Base-by-base conservation (phyloP, 768 basidiomycete genomes). In the Lyophyllum semitale region DNA sequence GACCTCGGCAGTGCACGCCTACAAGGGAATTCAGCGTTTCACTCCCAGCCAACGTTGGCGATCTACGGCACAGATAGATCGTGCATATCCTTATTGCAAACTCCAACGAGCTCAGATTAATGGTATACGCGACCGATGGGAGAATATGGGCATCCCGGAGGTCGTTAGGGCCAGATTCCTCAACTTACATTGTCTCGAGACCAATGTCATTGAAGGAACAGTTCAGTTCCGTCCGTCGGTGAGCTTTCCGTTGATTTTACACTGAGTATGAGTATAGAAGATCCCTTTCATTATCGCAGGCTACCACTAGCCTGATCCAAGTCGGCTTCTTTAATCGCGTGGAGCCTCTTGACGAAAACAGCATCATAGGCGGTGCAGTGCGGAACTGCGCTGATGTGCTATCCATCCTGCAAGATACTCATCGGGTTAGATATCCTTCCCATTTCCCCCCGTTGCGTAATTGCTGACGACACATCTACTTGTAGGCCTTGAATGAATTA, bases 331-430 rank as follows among this genome's bases (percentile, higher is more conserved):
- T 57, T 26, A 27, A 58, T 33, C 48, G 55, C 41, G 46, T 20
- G 22, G 55, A 51, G 22, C 52, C 42, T 12, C 4, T 43, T 17
- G 43, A 30, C 18, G 33, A 11, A 45, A 22, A 26, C n/a, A 50
- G 33, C 4, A 9, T 22, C n/a, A 42, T 54, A 40, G 43, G 53
- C 22, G 59, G 62, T 8, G 53, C 47, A 18, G 62, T 60, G n/a
- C 50, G 53, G 26, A 38, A 51, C 46, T 30, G 41, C 18, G 29
- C 47, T n/a, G 51, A 58, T 42, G 62, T 53, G 15, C 26, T 60
- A n/a, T 45, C 40, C n/a, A 63, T 60, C 20, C 50, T 63, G 4
- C 62, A 51, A 22, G 62, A 63, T 50, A 63, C 62, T 5, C 56
- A 58, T 49, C 22, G 55, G 51, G 62, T 63, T 37, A 32, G 3